Conservation (phyloP, 768 basidiomycete species). For the Phylloporus arenicola region DNA sequence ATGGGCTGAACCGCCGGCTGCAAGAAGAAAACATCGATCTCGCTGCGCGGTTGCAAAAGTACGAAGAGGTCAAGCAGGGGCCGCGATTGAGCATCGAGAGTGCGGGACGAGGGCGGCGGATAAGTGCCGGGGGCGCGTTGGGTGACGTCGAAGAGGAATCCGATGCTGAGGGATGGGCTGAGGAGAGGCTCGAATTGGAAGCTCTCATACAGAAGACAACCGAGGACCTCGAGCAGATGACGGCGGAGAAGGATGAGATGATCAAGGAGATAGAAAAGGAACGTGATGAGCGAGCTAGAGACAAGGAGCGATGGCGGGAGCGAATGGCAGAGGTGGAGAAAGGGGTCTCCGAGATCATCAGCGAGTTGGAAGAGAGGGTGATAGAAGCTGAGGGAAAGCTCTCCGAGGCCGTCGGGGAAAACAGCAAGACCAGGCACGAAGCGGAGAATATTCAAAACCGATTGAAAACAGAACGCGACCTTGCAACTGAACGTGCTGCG, state of each 20-base stretch:
- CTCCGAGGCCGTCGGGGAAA: slow-evolving; percentile 36
- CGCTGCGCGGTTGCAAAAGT: slow-evolving; percentile 44
- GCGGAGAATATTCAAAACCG: slow-evolving; percentile 41
- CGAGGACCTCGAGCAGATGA: slow-evolving; percentile 35
- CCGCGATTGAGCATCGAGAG: slow-evolving; percentile 24
- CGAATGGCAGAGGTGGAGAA: slow-evolving; percentile 67
- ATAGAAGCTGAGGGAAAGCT: slow-evolving; percentile 46
- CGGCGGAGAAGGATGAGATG: slow-evolving; percentile 42
- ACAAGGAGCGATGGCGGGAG: slow-evolving; percentile 66
- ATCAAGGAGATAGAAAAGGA: slow-evolving; percentile 50
- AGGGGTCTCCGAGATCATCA: slow-evolving; percentile 62
- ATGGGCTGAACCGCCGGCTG: slow-evolving; percentile 75
- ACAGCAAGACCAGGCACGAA: slow-evolving; percentile 39
- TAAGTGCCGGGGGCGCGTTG: slow-evolving; percentile 49
- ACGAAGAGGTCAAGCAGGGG: slow-evolving; percentile 44
- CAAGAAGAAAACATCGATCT: slow-evolving; percentile 82
- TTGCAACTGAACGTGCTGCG: slow-evolving; percentile 43
- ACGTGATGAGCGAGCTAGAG: slow-evolving; percentile 50
- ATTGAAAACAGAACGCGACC: slow-evolving; percentile 48
- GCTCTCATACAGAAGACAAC: slow-evolving; percentile 38
- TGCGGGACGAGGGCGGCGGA: slow-evolving; percentile 38
- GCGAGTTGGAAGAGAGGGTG: slow-evolving; percentile 55
- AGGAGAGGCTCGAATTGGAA: slow-evolving; percentile 58
- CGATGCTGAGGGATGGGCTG: slow-evolving; percentile 60
- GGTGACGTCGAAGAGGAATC: slow-evolving; percentile 62